These are phyloP conservation scores for Colletotrichum acutatum DNA, from an alignment of 2,329 filamentous ascomycete species.

Conservation along the genomic window DNA sequence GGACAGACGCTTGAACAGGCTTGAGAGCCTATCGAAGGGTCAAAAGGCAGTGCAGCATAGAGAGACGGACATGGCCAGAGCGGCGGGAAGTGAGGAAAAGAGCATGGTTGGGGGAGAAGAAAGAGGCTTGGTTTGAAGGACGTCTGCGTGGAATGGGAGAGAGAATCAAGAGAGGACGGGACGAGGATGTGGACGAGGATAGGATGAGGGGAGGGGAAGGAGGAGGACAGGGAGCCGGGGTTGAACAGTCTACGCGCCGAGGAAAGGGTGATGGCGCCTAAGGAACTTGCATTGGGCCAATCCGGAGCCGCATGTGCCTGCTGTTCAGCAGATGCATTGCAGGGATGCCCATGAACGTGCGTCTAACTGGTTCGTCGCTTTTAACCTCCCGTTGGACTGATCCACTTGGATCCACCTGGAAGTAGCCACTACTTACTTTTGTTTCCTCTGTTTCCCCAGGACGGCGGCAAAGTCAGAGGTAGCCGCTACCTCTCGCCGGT, in stretches of 20 bases:
- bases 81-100: conserved; percentile 29
- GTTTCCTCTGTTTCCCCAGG: background rate
- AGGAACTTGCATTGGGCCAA: conserved; percentile 38
- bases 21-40: conserved; percentile 27
- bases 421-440: conserved; percentile 25
- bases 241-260: conserved; percentile 38
- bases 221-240: conserved; percentile 26
- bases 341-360: conserved; percentile 11
- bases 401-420: background rate
- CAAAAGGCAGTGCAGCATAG: background rate
- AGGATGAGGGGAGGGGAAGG: conserved; percentile 2
- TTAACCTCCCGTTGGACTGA: conserved; percentile 32
- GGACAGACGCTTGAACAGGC: conserved; percentile 9
- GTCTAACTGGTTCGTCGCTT: conserved; percentile 29
- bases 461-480: conserved; percentile 12
- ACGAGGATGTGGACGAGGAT: background rate
- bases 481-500: conserved; percentile 25
- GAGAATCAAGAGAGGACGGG: background rate
- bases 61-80: background rate
- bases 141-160: background rate
- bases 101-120: conserved; percentile 26
- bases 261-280: conserved; percentile 38
- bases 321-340: conserved; percentile 33
- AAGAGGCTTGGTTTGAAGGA: background rate
- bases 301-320: conserved; percentile 38